Conservation (phyloP, 768 basidiomycete species). For the Phlebiopsis flavidoalba region DNA sequence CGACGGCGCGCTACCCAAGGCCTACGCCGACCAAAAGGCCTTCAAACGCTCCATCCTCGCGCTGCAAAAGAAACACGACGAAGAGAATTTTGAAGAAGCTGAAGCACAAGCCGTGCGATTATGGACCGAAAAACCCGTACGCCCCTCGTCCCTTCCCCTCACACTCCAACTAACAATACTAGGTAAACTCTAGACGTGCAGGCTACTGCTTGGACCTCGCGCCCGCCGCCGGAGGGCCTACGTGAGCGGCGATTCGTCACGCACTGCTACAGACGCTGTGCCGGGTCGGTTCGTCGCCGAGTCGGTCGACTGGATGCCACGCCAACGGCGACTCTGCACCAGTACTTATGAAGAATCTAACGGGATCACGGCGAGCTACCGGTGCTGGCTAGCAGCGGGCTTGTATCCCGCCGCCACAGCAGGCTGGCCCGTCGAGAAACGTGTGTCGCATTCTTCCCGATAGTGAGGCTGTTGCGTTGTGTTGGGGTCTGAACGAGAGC, state of each 20-base stretch:
- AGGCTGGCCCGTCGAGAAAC: conserved; percentile 72
- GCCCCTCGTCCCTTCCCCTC: not conserved
- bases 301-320: conserved; percentile 62
- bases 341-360: conserved; percentile 98
- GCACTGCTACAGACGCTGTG: conserved; percentile 72
- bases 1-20: conserved; percentile 51
- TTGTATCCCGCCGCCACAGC: conserved; percentile 80
- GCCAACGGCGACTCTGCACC: conserved; percentile 81
- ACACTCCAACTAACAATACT: not conserved
- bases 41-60: conserved; percentile 68
- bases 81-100: conserved; percentile 98
- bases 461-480: not conserved
- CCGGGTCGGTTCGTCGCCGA: conserved; percentile 55
- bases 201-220: conserved; percentile 59
- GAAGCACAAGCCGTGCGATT: conserved; percentile 80
- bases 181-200: conserved; percentile 69
- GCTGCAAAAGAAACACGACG: conserved; percentile 72
- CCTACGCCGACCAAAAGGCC: conserved; percentile 58
- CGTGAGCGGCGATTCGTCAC: conserved; percentile 60
- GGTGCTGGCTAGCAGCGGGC: conserved; percentile 78
- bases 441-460: conserved; percentile 10
- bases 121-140: conserved; percentile 54
- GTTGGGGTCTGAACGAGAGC: not conserved
- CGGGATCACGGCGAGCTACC: conserved; percentile 78
- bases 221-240: conserved; percentile 30